Evolutionary conservation across 345 rosid species (phyloP).

Genomic region (Firmiana major): DNA sequence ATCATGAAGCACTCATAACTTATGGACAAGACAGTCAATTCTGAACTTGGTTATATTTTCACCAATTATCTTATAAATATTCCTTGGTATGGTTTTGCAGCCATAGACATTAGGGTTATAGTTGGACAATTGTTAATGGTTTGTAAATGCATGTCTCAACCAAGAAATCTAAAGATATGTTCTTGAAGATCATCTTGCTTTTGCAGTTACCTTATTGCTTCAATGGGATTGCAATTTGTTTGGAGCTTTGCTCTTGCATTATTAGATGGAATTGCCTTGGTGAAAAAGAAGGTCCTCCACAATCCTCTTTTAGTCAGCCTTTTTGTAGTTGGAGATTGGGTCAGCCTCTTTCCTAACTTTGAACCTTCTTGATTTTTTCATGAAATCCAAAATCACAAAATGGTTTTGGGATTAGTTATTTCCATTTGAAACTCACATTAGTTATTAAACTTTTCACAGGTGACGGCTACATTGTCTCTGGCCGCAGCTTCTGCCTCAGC

Average conservation of each 20-base stretch:
- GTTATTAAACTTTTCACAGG: slow-evolving; percentile 34
- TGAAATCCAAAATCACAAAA: background rate
- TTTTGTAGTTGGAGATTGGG: slow-evolving; percentile 91
- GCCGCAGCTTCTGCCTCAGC: slow-evolving; percentile 75
- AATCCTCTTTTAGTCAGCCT: slow-evolving; percentile 58
- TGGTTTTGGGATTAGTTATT: background rate
- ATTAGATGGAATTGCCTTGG: slow-evolving; percentile 56
- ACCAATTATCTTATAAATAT: background rate
- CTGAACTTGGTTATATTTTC: background rate
- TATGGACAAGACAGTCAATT: background rate
- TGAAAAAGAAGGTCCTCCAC: slow-evolving; percentile 51
- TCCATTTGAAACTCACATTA: background rate
- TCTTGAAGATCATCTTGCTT: slow-evolving; percentile 3
- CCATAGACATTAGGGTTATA: background rate
- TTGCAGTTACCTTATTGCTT: slow-evolving; percentile 76
- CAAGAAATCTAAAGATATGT: background rate
- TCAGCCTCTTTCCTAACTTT: slow-evolving; percentile 26
- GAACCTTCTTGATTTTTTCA: background rate
- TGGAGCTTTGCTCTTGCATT: slow-evolving; percentile 83
- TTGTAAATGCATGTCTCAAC: background rate
- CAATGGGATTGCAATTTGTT: slow-evolving; percentile 80
- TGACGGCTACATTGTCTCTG: slow-evolving; percentile 59
- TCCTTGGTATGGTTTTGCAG: background rate
- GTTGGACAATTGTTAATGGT: background rate
- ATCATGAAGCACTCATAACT: background rate